A percentile compares a stretch with the other conserved stretches of the same genome.
phyloP scores from a whole-genome alignment of 352 stramenopile species.

The Globisporangium spiculum region DNA sequence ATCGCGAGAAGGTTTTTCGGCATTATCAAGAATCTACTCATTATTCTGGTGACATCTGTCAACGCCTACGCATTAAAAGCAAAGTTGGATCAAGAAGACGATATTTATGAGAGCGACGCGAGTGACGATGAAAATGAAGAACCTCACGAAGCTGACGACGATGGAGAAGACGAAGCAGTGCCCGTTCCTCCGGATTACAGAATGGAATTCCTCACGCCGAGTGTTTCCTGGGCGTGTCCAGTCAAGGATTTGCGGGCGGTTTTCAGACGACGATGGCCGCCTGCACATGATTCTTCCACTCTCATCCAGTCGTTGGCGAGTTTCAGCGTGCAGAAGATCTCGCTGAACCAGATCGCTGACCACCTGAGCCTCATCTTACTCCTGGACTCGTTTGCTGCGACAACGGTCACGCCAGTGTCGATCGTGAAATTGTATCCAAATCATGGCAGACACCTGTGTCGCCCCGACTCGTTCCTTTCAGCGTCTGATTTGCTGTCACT shows the following conservation, averaged over 20 bases:
- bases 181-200: constrained; percentile 24
- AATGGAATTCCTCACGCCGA: constrained; percentile 44
- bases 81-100: background rate
- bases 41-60: constrained; percentile 35
- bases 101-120: constrained; percentile 11
- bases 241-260: constrained; percentile 44
- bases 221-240: constrained; percentile 40
- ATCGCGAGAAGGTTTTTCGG: constrained; percentile 74
- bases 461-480: constrained; percentile 51
- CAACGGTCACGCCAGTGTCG: constrained; percentile 62
- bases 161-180: constrained; percentile 20
- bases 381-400: constrained; percentile 78
- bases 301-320: constrained; percentile 44
- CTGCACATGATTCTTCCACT: constrained; percentile 39
- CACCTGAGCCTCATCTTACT: constrained; percentile 77
- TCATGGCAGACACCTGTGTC: constrained; percentile 50
- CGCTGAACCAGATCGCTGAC: constrained; percentile 38
- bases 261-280: constrained; percentile 59
- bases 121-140: constrained; percentile 19
- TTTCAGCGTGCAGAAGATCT: constrained; percentile 44
- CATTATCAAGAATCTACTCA: constrained; percentile 67
- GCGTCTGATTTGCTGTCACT: background rate
- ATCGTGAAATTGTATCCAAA: constrained; percentile 62
- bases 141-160: constrained; percentile 9
- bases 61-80: constrained; percentile 16